Base-by-base conservation (phyloP, 192 early-diverging fungal species). In the Glomus cerebriforme region DNA sequence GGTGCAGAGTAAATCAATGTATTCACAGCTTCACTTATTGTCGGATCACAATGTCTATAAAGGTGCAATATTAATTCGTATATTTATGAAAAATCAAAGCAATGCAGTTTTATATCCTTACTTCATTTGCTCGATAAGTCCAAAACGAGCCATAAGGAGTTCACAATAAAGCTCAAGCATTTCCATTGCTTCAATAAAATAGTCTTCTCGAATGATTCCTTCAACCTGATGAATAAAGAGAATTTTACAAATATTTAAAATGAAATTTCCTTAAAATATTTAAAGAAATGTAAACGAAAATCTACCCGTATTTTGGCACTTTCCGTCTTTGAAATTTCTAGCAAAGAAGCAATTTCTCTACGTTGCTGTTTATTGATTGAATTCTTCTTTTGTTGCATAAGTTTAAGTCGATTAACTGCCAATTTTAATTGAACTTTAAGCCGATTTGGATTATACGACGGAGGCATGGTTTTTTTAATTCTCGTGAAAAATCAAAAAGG, bases 191-290 rank as follows among this genome's bases (percentile, higher is more conserved):
- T 99, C 97, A n/a, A 92, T 88, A 71, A 88, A 87, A 67, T 93
- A 92, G 86, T 99, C 97, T 74, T 98, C 96, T 22, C 97, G 91
- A 72, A 99, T 99, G 66, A 99, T 95, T 80, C 92, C 88, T 74
- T 99, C 96, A 6, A 85, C 84, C 84, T 85, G 72, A 1, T 24
- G 13, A 70, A n/a, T 10, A 37, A 54, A 12, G 12, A 59, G 77
- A 59, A 39, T 22, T 35, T n/a, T 63, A 12, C 1, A 13, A n/a
- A 27, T 43, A 64, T 22, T 49, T 6, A n/a, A 9, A 13, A 74
- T 45, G 39, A 59, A 10, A 79, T 3, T 8, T 7, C 8, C 15
- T 62, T 22, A 2, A 1, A 49, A 22, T 19, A 45, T 17, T 32
- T 22, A 49, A 2, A 22, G 17, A 34, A 15, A 22, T n/a, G 22